Evolutionary conservation across 2,329 filamentous ascomycete genomes (phyloP).

Genomic region (Apiospora rasikravindrae): DNA sequence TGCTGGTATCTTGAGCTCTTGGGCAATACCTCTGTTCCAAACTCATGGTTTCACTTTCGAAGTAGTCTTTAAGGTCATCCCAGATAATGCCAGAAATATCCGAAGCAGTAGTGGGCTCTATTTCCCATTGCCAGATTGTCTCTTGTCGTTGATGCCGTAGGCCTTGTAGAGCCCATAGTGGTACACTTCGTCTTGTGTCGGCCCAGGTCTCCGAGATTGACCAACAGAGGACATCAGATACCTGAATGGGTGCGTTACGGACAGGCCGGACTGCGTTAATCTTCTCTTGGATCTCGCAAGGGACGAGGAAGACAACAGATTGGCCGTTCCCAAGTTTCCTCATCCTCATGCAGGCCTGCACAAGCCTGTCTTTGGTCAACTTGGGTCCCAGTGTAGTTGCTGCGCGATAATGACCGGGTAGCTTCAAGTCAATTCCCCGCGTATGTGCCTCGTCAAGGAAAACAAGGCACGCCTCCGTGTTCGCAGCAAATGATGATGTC

Average conservation of each 20-base stretch:
- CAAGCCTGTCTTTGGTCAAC: slow-evolving; percentile 70
- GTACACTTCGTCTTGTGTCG: slow-evolving; percentile 54
- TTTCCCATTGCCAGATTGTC: no score
- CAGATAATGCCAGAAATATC: no score
- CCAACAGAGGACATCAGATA: slow-evolving; percentile 65
- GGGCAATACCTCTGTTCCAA: slow-evolving; percentile 59
- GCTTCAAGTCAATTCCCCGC: slow-evolving; percentile 68
- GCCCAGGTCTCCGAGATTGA: slow-evolving; percentile 61
- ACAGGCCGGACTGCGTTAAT: slow-evolving; percentile 42
- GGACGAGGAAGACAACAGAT: slow-evolving; percentile 64
- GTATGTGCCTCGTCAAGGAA: slow-evolving; percentile 77
- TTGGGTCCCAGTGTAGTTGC: slow-evolving; percentile 70
- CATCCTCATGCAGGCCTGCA: slow-evolving; percentile 77
- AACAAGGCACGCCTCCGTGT: slow-evolving; percentile 64
- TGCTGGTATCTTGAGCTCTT: no score
- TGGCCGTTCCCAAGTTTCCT: slow-evolving; percentile 71
- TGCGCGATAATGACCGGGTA: slow-evolving; percentile 64
- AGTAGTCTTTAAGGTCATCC: slow-evolving; percentile 59
- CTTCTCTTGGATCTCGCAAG: slow-evolving; percentile 61
- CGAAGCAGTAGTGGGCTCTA: no score
- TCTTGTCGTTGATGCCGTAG: slow-evolving; percentile 51
- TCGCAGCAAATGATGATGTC: slow-evolving; percentile 61
- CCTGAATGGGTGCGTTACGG: slow-evolving; percentile 41
- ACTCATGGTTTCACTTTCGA: slow-evolving; percentile 60
- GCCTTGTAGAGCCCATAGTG: slow-evolving; percentile 67